A percentile compares a stretch with the other conserved stretches of the same genome.
Evolutionary conservation across 495 filamentous ascomycete species (phyloP).

Genomic region (Aspergillus affinis): DNA sequence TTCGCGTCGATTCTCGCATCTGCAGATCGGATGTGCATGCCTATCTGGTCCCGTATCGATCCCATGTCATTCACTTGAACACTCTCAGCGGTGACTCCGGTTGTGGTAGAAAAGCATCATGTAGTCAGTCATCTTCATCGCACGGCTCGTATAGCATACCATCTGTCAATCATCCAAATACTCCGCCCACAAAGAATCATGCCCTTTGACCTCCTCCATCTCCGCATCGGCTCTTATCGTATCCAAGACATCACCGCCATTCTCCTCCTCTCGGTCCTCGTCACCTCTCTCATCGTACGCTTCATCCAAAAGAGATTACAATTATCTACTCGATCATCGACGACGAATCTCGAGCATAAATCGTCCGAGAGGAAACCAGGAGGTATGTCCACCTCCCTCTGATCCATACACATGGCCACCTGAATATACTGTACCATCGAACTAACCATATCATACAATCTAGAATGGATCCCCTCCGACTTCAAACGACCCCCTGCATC

Average conservation of each 20-base stretch:
- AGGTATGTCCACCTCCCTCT: not conserved
- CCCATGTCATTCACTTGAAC: no score
- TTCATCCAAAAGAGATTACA: not conserved
- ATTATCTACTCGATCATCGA: no score
- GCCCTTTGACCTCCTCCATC: not conserved
- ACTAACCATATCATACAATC: not conserved
- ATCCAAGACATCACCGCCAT: not conserved
- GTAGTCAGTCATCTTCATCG: no score
- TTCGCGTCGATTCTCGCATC: not conserved
- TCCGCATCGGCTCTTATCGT: not conserved
- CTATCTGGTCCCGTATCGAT: not conserved
- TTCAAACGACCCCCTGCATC: slow-evolving; percentile 67
- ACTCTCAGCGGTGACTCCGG: no score
- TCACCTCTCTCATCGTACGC: not conserved
- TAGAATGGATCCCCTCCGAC: slow-evolving; percentile 68
- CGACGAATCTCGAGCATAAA: not conserved
- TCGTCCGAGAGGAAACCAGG: not conserved
- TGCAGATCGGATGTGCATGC: not conserved
- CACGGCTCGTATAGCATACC: no score
- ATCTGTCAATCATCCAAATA: no score
- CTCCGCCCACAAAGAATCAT: not conserved
- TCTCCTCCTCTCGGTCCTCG: slow-evolving; percentile 2
- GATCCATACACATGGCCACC: not conserved
- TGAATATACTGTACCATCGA: no score
- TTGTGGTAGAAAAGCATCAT: no score